Conservation (phyloP, 2,329 filamentous ascomycete species). For the Colletotrichum spaethianum region DNA sequence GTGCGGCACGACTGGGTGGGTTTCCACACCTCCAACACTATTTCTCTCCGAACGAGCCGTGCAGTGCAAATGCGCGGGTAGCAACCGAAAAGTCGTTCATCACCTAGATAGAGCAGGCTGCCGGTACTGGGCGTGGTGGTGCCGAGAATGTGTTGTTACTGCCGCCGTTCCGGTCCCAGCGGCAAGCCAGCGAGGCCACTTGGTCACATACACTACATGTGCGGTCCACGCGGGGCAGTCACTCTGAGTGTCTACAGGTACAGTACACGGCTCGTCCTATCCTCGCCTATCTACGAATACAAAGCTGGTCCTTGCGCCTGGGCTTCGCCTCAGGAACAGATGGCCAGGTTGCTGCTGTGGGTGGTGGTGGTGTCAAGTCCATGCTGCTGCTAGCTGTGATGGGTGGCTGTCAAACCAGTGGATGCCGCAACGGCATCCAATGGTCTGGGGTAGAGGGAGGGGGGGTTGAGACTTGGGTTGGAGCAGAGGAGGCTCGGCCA, state of each 20-base stretch:
- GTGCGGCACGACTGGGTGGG: neutral
- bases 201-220: neutral
- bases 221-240: neutral
- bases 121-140: slow-evolving; percentile 8
- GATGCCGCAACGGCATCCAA: slow-evolving; percentile 31
- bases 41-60: slow-evolving; percentile 34
- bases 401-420: slow-evolving; percentile 33
- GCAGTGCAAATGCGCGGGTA: slow-evolving; percentile 12
- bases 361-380: slow-evolving; percentile 25
- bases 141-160: neutral
- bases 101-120: neutral
- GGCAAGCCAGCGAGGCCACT: neutral
- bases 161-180: neutral
- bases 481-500: neutral
- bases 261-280: neutral
- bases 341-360: slow-evolving; percentile 19
- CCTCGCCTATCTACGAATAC: neutral
- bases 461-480: neutral
- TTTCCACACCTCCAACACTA: slow-evolving; percentile 18
- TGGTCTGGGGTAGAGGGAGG: slow-evolving; percentile 14
- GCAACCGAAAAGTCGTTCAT: neutral
- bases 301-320: slow-evolving; percentile 17
- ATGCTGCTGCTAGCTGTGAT: slow-evolving; percentile 12
- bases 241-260: neutral
- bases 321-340: slow-evolving; percentile 21